phyloP scores from a whole-genome alignment of 305 asterid species.

The Galium porrigens region DNA sequence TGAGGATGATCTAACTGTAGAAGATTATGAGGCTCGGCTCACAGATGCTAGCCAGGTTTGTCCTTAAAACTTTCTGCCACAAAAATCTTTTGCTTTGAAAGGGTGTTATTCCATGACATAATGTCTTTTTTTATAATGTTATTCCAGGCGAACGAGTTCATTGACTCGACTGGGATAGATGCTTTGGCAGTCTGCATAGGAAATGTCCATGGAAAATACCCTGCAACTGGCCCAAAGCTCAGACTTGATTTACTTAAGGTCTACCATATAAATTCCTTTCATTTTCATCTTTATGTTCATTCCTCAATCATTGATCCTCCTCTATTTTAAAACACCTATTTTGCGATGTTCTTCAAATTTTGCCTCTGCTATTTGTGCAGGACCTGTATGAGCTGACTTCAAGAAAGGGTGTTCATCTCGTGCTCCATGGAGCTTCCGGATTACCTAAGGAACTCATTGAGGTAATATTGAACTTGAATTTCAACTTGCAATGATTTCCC shows the following conservation, averaged over 20 bases:
- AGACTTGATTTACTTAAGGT: constrained; percentile 90
- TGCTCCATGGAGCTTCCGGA: constrained; percentile 97
- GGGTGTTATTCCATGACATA: not conserved
- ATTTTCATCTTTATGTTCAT: not conserved
- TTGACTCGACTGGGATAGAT: constrained; percentile 68
- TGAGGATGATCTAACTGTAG: constrained; percentile 80
- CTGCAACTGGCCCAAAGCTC: constrained; percentile 70
- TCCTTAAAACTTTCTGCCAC: not conserved
- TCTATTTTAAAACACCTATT: not conserved
- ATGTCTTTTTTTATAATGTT: constrained; percentile 10
- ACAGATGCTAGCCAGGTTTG: constrained; percentile 74
- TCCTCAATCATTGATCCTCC: not conserved
- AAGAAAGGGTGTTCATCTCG: constrained; percentile 59
- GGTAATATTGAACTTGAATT: constrained; percentile 28
- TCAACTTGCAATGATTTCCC: not conserved
- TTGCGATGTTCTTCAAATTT: not conserved
- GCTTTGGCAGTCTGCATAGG: constrained; percentile 98
- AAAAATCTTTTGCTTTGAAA: not conserved
- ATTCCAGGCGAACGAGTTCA: constrained; percentile 78
- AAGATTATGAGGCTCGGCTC: constrained; percentile 75
- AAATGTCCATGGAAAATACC: constrained; percentile 89
- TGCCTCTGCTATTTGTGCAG: constrained; percentile 25
- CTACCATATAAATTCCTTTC: constrained; percentile 14
- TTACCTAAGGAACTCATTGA: constrained; percentile 56
- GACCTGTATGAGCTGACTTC: constrained; percentile 55